Evolutionary conservation across 495 filamentous ascomycete species (phyloP), one percentile per base, ranked within the genome.

Genomic region (Oleoguttula mirabilis): DNA sequence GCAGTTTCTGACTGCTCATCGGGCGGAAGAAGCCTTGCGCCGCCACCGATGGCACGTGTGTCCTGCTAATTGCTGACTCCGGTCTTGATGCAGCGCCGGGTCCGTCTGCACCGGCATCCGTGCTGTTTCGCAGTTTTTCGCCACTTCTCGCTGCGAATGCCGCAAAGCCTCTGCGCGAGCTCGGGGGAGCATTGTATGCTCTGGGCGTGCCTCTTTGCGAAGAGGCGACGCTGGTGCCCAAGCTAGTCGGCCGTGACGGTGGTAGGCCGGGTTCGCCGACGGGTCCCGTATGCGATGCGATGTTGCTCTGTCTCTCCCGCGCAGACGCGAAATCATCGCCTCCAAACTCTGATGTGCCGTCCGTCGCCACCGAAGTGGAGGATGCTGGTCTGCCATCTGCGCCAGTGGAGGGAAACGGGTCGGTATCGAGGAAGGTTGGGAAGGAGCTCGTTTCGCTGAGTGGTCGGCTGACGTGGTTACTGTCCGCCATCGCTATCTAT

Each of bases 1-100:
- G 90, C 36, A 95, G 67, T 56, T 84, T 77, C 60, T 95, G 88
- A 17, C 86, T 92, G 63, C 87, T 95, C 90, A 98, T 93, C 14
- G 90, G 90, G 7, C 80, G 79, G 53, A 94, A 94, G 61, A 98
- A 96, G 15, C 81, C 88, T 50, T 88, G 80, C 6, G 86, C 85
- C 6, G 86, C 77, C 21, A 98, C 65, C 1, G 81, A 83, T 6
- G 90, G 88, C 25, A 93, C 88, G 67, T 98, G 90, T 14, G 82
- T 88, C 54, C 77, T 72, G 58, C 82, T 85, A 2, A 71, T 72
- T 2, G 80, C 32, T 10, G 43, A 41, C 2, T 21, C 27, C 4
- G 50, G 47, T 24, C 47, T 45, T 14, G 42, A 48, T 19, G 27
- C 45, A 22, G 25, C 32, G 12, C 31, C 24, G 5, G 22, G 25